Base-by-base conservation (phyloP, 192 early-diverging fungal genomes). In the Coemansia sp. region DNA sequence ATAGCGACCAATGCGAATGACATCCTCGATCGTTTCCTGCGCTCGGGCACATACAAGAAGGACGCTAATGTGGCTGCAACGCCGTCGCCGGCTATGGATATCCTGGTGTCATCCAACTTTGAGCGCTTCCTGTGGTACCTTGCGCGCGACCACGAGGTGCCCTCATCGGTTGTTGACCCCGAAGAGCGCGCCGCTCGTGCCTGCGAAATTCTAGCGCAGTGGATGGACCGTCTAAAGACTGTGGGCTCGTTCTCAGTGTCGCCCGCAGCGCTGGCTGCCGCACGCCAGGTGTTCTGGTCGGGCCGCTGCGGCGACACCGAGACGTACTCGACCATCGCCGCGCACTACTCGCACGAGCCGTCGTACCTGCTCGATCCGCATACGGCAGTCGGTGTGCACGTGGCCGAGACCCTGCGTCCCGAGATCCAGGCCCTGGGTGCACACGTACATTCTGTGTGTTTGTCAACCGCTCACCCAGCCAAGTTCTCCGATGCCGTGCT, bases 1-100 rank as follows among this genome's bases (percentile, higher is more conserved):
- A 85, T 95, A 47, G 95, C 97, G n/a, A 99, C 97, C 27, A 99
- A 99, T 79, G 87, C 87, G 53, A 99, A 99, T 75, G 96, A 99
- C 76, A 99, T 99, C 62, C 79, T 99, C 12, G 86, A 97, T 69
- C 90, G 96, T 45, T 99, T 99, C 90, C 87, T 97, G 72, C 54
- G 52, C 27, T 85, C 92, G 2, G 93, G 91, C 49, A 84, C 72
- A 21, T 99, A 96, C 73, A 88, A 90, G 70, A 94, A 93, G 82
- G 84, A 85, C 52, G 82, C 78, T 22, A 73, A 71, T 15, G 88
- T 89, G 15, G 80, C 88, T 21, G 87, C 87, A 23, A 97, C 96
- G 4, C 83, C 89, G 22, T 92, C 90, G 25, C 97, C 97, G 32
- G 97, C 97, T 27, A 98, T 98, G 97, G 97, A 98, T 67, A 98